Percentiles rank a stretch among this genome's conserved stretches.
phyloP scores from a whole-genome alignment of 1,139 yeast genomes.

The Geotrichum aggregatum region DNA sequence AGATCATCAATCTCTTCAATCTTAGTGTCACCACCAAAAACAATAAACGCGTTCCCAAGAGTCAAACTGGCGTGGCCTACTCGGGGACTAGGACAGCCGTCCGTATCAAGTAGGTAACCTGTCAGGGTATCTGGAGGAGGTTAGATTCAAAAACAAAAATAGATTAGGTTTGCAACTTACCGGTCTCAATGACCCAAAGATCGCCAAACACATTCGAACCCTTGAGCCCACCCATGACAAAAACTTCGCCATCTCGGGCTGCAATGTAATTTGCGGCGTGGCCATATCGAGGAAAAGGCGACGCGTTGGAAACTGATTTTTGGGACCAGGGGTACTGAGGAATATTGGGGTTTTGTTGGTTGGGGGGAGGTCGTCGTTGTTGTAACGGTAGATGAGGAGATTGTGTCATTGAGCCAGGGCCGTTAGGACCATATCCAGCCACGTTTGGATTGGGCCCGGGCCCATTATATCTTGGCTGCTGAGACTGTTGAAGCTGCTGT shows the following conservation, averaged over 20 bases:
- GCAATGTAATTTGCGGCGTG: conserved; percentile 79
- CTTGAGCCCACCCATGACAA: conserved; percentile 90
- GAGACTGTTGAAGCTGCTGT: conserved; percentile 9
- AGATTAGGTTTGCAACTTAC: conserved; percentile 21
- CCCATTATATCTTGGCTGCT: not conserved
- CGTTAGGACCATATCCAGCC: no score
- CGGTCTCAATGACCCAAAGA: conserved; percentile 63
- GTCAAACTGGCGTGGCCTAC: conserved; percentile 93
- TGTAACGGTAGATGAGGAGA: conserved; percentile 1
- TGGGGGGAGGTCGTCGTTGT: conserved; percentile 19
- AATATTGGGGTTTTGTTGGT: conserved; percentile 5
- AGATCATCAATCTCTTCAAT: conserved; percentile 70
- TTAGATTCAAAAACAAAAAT: conserved; percentile 17
- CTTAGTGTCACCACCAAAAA: conserved; percentile 95
- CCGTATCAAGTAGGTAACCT: conserved; percentile 64
- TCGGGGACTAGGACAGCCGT: conserved; percentile 85
- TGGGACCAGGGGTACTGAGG: conserved; percentile 13
- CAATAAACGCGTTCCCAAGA: conserved; percentile 91
- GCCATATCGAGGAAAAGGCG: conserved; percentile 40
- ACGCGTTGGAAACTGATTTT: conserved; percentile 1
- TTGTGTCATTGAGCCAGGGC: not conserved
- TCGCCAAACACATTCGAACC: conserved; percentile 93
- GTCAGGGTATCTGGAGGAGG: conserved; percentile 37
- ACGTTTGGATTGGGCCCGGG: not conserved
- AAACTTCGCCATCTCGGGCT: conserved; percentile 71